A percentile compares a stretch with the other conserved stretches of the same genome.
These are phyloP conservation scores for Trypanosoma conorhini DNA, from an alignment of 208 protist species.

Conservation along the genomic window DNA sequence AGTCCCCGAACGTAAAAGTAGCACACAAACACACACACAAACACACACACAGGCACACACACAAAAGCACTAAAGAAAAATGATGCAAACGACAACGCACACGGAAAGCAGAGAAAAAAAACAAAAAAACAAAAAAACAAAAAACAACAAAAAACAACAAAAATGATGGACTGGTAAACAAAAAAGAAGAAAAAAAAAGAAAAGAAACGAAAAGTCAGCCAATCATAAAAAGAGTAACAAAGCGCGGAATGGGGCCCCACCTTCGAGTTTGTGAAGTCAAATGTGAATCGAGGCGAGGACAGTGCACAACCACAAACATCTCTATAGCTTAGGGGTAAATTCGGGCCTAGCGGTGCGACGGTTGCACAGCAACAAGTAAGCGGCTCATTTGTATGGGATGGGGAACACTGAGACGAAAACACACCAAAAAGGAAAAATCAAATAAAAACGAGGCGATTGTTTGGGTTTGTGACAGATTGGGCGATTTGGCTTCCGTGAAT, in stretches of 20 bases:
- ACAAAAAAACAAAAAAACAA: slow-evolving; percentile 12
- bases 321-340: neutral
- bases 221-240: neutral
- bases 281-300: neutral
- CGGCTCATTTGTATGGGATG: neutral
- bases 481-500: neutral
- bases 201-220: neutral
- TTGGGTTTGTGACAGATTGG: neutral
- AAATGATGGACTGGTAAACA: neutral
- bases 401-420: too few species aligned
- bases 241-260: neutral
- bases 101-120: slow-evolving; percentile 1
- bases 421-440: neutral
- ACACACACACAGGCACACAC: neutral
- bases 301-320: neutral
- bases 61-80: slow-evolving; percentile 4
- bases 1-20: too few species aligned
- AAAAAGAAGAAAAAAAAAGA: neutral
- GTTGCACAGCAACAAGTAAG: neutral
- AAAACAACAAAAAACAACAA: slow-evolving; percentile 5
- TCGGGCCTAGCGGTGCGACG: neutral
- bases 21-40: too few species aligned
- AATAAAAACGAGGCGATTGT: neutral
- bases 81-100: slow-evolving; percentile 5
- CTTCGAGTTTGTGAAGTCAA: neutral